These are phyloP conservation scores for Cercophora scortea DNA, from an alignment of 495 filamentous ascomycete species.

Conservation along the genomic window DNA sequence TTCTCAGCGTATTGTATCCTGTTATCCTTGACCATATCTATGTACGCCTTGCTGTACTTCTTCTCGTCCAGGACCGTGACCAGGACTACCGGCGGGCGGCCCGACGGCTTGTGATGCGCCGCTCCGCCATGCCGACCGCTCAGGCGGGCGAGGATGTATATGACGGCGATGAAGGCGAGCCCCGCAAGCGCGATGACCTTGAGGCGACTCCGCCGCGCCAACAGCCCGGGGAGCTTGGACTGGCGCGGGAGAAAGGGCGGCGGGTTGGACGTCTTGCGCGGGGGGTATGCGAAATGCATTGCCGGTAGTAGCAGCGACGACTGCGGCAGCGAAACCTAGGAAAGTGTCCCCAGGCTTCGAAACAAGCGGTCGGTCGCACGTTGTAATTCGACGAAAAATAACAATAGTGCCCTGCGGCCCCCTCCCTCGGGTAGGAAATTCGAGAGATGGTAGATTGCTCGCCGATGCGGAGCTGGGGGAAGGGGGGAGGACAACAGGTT, in stretches of 20 bases:
- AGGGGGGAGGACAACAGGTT: too few relatives aligned
- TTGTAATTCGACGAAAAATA: too few relatives aligned
- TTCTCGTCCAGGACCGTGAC: slow-evolving; percentile 74
- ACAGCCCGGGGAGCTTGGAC: slow-evolving; percentile 48
- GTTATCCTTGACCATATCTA: slow-evolving; percentile 70
- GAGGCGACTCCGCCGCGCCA: slow-evolving; percentile 52
- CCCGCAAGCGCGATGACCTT: slow-evolving; percentile 53
- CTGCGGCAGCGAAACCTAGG: background rate
- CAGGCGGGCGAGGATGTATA: slow-evolving; percentile 53
- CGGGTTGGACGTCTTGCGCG: slow-evolving; percentile 69
- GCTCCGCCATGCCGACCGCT: slow-evolving; percentile 21
- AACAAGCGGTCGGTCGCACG: too few relatives aligned
- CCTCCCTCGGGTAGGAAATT: too few relatives aligned
- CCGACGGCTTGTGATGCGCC: slow-evolving; percentile 31
- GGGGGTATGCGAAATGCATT: slow-evolving; percentile 91
- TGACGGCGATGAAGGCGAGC: slow-evolving; percentile 46
- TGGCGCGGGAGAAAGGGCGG: slow-evolving; percentile 53
- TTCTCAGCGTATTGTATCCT: slow-evolving; percentile 75
- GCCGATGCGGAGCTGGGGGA: too few relatives aligned
- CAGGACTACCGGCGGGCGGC: slow-evolving; percentile 73
- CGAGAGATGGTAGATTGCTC: too few relatives aligned
- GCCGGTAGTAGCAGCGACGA: background rate
- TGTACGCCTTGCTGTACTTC: slow-evolving; percentile 53
- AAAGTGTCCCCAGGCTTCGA: too few relatives aligned
- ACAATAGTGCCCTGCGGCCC: too few relatives aligned